phyloP scores from a whole-genome alignment of 345 rosid species.

The Eucalyptus fibrosa region DNA sequence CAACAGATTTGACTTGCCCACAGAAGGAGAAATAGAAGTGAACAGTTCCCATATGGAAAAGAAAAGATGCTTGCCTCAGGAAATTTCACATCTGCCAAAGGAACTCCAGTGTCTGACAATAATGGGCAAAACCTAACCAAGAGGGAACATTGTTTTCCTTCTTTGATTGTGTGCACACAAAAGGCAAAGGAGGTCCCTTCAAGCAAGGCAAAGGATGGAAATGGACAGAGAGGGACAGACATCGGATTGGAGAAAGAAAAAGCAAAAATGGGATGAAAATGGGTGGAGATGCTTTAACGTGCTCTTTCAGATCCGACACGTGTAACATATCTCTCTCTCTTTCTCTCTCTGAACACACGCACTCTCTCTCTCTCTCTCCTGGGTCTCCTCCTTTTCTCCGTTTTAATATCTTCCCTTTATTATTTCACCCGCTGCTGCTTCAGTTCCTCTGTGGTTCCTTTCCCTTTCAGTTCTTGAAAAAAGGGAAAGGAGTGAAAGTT shows the following conservation, averaged over 20 bases:
- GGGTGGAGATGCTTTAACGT: constrained; percentile 35
- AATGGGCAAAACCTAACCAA: not conserved
- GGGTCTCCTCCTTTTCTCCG: not conserved
- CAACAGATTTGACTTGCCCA: not conserved
- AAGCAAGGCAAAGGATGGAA: not conserved
- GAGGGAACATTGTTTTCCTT: not conserved
- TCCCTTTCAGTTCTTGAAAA: not conserved
- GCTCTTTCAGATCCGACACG: constrained; percentile 29
- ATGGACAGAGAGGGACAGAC: not conserved
- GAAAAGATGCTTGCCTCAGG: not conserved
- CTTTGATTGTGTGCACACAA: not conserved
- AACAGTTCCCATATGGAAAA: not conserved
- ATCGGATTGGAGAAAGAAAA: not conserved
- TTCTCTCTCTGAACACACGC: not conserved
- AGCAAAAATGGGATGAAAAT: not conserved
- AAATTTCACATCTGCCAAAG: not conserved
- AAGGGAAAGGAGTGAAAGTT: not conserved
- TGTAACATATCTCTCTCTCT: constrained; percentile 10
- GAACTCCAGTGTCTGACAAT: not conserved
- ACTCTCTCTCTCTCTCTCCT: not conserved
- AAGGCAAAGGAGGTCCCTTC: not conserved
- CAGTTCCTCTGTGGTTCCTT: not conserved
- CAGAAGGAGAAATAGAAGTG: not conserved
- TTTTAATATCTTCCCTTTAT: not conserved
- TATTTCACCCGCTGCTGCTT: not conserved